Base-by-base conservation (phyloP, 1,284 basidiomycete species). In the Amylostereum areolatum region DNA sequence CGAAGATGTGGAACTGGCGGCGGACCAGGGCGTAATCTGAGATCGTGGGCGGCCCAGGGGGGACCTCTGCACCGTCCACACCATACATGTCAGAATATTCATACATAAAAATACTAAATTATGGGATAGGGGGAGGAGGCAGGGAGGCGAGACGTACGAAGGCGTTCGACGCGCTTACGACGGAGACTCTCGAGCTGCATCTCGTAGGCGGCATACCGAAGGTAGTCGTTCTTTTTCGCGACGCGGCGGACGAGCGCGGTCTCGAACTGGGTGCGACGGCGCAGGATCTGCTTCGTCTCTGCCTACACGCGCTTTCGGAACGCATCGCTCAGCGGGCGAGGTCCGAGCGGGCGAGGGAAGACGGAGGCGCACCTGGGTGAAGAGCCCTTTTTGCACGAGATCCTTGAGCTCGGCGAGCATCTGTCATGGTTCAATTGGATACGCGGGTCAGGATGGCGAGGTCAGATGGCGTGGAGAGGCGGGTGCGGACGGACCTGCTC, bases 321-420 rank as follows among this genome's bases (percentile, higher is more conserved):
- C 24, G 41, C 41, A 24, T 28, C 45, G 33, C n/a, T 44, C 29
- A 28, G 28, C 45, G 4, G 40, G 7, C 30, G 10, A 35, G 30
- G 35, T 39, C 4, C 18, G 8, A 47, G 29, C 31, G 37, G 44
- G 52, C 50, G 47, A 46, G 46, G 33, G 25, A 44, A 31, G 29
- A 33, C n/a, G 27, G 28, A 44, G 44, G 62, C 79, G 61, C 57
- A 92, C 92, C 69, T 86, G 78, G 2, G 89, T 84, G 67, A 99
- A 97, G 50, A 97, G 71, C 53, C 81, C 81, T 69, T 89, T 92
- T 59, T 93, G 82, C 57, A 91, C 84, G 27, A 97, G 77, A 69
- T 97, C 92, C 70, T 93, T 94, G 60, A 98, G 87, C 82, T 97
- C 94, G 49, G 89, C 83, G 77, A 97, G 88, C 80, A 95, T 95